Evolutionary conservation across 106 monocot genomes (phyloP).

Genomic region (Chionographis japonica): DNA sequence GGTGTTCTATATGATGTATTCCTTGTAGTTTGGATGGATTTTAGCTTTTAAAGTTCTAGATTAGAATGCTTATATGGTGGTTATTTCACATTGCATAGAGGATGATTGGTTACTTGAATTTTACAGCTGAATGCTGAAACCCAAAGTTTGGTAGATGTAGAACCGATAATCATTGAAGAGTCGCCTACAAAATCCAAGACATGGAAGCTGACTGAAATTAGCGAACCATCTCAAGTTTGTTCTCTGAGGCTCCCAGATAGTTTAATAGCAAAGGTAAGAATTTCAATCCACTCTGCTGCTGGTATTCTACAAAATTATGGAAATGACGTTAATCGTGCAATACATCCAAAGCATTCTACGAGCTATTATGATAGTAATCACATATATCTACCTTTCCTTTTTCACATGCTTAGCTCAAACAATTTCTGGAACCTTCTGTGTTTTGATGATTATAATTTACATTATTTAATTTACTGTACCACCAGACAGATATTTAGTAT

Average conservation of each 20-base stretch:
- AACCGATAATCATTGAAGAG: slow-evolving; percentile 42
- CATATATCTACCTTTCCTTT: background rate
- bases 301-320: background rate
- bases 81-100: slow-evolving; percentile 4
- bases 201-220: slow-evolving; percentile 47
- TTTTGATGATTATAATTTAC: too few relatives aligned
- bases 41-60: too few relatives aligned
- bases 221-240: slow-evolving; percentile 41
- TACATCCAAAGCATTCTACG: background rate
- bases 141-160: slow-evolving; percentile 30
- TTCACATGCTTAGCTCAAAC: background rate
- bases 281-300: background rate
- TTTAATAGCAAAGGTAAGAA: slow-evolving; percentile 38
- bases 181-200: slow-evolving; percentile 33
- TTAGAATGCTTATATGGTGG: too few relatives aligned
- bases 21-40: background rate
- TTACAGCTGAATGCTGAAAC: slow-evolving; percentile 38
- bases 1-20: background rate
- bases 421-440: too few relatives aligned
- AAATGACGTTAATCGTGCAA: background rate
- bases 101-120: background rate
- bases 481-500: too few relatives aligned
- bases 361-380: background rate
- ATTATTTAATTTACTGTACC: too few relatives aligned
- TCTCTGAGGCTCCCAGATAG: slow-evolving; percentile 44